Percentiles rank a stretch among this genome's conserved stretches.
These are phyloP conservation scores for Candida freyschussii DNA, from an alignment of 1,139 yeast genomes.

Conservation along the genomic window DNA sequence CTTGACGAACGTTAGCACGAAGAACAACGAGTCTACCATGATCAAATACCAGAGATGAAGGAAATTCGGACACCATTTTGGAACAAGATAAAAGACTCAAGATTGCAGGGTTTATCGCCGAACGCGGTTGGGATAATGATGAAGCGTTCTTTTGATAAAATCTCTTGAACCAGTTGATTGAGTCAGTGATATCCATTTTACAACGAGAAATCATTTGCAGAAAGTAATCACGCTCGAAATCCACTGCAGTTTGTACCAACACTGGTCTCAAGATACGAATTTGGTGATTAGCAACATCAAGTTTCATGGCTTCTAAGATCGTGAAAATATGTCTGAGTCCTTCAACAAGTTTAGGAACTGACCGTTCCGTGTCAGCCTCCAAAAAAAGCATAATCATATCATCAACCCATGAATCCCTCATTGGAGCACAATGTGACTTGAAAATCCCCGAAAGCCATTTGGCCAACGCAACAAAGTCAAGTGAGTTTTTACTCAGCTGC, in stretches of 20 bases:
- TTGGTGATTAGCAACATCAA: slow-evolving; percentile 94
- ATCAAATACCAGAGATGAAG: slow-evolving; percentile 83
- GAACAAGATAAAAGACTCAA: slow-evolving; percentile 69
- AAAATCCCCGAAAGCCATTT: slow-evolving; percentile 67
- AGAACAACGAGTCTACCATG: slow-evolving; percentile 72
- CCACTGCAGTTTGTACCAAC: slow-evolving; percentile 83
- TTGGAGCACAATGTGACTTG: slow-evolving; percentile 89
- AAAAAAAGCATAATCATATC: slow-evolving; percentile 72
- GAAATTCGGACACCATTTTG: slow-evolving; percentile 78
- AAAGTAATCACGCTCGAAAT: slow-evolving; percentile 85
- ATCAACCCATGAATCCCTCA: slow-evolving; percentile 88
- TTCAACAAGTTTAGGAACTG: slow-evolving; percentile 58
- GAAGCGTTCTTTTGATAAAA: slow-evolving; percentile 12
- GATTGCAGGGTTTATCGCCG: slow-evolving; percentile 43
- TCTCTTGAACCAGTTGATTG: slow-evolving; percentile 65
- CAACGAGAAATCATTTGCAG: slow-evolving; percentile 62
- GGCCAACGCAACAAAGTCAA: slow-evolving; percentile 67
- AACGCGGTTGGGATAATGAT: slow-evolving; percentile 26
- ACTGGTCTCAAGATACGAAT: slow-evolving; percentile 81
- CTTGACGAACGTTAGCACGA: slow-evolving; percentile 81
- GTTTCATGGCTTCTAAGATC: slow-evolving; percentile 91
- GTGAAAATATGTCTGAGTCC: slow-evolving; percentile 79
- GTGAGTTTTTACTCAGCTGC: slow-evolving; percentile 63
- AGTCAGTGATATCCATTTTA: slow-evolving; percentile 61
- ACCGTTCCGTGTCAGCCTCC: slow-evolving; percentile 51